Evolutionary conservation across 148 eudicot species (phyloP), one percentile per base, ranked within the genome.

Genomic region (Pouteria glomerata): DNA sequence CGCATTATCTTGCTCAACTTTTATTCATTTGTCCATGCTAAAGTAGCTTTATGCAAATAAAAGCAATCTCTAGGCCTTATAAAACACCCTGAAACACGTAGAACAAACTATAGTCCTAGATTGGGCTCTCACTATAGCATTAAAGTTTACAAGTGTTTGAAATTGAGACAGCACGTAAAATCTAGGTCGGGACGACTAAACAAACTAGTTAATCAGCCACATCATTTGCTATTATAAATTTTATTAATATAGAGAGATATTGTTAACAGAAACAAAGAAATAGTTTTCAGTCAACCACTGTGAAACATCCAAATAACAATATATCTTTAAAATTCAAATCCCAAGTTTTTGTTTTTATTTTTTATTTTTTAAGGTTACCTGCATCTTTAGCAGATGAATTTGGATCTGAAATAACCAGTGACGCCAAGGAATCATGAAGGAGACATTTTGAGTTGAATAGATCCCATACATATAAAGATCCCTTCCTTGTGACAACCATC

Each of bases 401-500:
- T 48, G 82, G 75, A 75, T 87, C 92, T 50, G 85, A 78, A 52
- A 85, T 74, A 57, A 95, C 74, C 77, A 95, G 78, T 59, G 96
- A 87, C 61, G 78, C 79, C 80, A 95, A 73, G 52, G 97, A 89
- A 78, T 95, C 96, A 60, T 92, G 92, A 77, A 95, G 96, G 30
- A 95, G 87, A 76, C 99, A 95, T 64, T 81, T 85, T 77, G 81
- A 79, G 71, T 78, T 80, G 75, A 89, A 95, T 23, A 95, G 83
- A 85, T 95, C 99, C 99, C 99, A 95, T 34, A 95, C 57, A 72
- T 89, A 83, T 55, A 92, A 53, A 27, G 86, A 85, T 35, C 97
- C 99, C 63, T 90, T 95, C 84, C 85, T 89, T 26, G 99, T 89
- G 80, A 92, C 96, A 57, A 95, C 86, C 85, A 95, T 80, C 83